A percentile compares a stretch with the other conserved stretches of the same genome.
These are phyloP conservation scores for Pseudogymnoascus sp. DNA, from an alignment of 2,329 filamentous ascomycete species.

Conservation along the genomic window DNA sequence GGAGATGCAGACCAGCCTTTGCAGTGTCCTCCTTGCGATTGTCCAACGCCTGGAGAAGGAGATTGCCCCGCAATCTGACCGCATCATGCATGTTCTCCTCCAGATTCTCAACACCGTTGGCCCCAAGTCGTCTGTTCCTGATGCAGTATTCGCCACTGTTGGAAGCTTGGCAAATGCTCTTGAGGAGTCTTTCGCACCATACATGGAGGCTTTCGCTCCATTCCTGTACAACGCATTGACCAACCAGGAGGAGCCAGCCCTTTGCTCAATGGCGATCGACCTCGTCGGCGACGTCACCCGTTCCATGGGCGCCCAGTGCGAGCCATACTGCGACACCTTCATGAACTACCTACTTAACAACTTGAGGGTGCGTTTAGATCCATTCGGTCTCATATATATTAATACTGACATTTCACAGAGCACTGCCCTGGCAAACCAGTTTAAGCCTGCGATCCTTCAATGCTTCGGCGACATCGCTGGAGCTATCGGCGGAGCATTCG, in stretches of 20 bases:
- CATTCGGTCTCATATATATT: constrained; percentile 16
- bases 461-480: constrained; percentile 97
- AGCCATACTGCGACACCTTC: constrained; percentile 93
- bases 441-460: constrained; percentile 96
- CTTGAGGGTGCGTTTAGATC: constrained; percentile 56
- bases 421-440: constrained; percentile 82
- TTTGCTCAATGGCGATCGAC: constrained; percentile 96
- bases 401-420: constrained; percentile 48
- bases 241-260: constrained; percentile 89
- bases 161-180: constrained; percentile 87
- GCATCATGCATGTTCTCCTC: constrained; percentile 85
- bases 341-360: constrained; percentile 98
- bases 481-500: constrained; percentile 85
- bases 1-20: constrained; percentile 95
- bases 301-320: constrained; percentile 80
- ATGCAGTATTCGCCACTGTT: constrained; percentile 86
- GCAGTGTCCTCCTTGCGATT: constrained; percentile 85
- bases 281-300: constrained; percentile 94
- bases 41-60: constrained; percentile 87
- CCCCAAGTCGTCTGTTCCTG: constrained; percentile 86
- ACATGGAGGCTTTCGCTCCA: constrained; percentile 92
- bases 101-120: constrained; percentile 72
- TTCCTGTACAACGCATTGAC: constrained; percentile 90
- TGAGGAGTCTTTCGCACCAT: constrained; percentile 89
- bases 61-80: constrained; percentile 81